Evolutionary conservation across 1,139 yeast genomes (phyloP), one percentile per base, ranked within the genome.

Genomic region (Debaryomyces psychrophilus): DNA sequence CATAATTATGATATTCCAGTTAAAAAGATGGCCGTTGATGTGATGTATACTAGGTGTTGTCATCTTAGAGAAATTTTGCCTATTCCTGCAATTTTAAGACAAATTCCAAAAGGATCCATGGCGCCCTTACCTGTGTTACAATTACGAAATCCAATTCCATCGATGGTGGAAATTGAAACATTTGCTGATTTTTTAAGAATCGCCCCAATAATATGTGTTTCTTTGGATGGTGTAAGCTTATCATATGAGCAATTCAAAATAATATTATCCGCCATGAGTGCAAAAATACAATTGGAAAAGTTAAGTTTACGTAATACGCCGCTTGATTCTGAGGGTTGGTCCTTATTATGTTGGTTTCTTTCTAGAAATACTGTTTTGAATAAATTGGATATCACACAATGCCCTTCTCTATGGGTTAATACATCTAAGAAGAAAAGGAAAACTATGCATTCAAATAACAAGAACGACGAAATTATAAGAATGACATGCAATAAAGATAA

Each of bases 131-230:
- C 90, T 1, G 52, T 81, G 2, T 61, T 87, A 43, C 90, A 83
- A 55, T 61, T 87, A 44, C 71, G 87, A 52, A 87, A 87, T 52
- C 90, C 93, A 3, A 71, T 78, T 28, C 95, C 95, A 1, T 83
- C 92, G 0, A 69, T 84, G 74, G 81, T 86, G 38, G 95, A 87
- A 60, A 77, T 87, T 31, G 76, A 84, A 53, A 80, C 93, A 0
- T 86, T 87, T 62, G 81, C 90, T 20, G 95, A 87, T 61, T 87
- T 86, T 55, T 71, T 86, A 28, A 72, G 92, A 44, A 81, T 86
- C 50, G 90, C 92, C 0, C 92, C 93, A 0, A 74, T 87, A 8
- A 67, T 83, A 12, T 83, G 88, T 62, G 64, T 87, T 11, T 81
- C 87, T 0, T 64, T 87, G 37, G 95, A 87, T 65, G 92, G 92